Percentiles rank a stretch among this genome's conserved stretches.
Conservation (phyloP, 306 rosid genomes). For the Cyclanthera cordifolia region DNA sequence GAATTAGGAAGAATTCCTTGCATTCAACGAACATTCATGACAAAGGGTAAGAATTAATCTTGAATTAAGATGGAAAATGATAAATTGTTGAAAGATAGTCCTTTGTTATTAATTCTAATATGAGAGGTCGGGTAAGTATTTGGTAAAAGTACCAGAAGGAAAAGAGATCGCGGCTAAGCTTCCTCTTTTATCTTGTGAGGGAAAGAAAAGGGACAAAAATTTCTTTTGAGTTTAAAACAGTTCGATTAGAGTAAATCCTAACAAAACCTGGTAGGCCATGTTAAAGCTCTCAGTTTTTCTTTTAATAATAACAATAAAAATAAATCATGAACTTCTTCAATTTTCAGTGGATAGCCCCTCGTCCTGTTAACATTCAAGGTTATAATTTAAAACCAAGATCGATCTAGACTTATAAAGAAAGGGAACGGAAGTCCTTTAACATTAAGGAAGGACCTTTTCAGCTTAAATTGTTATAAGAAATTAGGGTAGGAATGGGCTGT, state of each 20-base stretch:
- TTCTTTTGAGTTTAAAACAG: not conserved
- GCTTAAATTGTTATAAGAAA: not conserved
- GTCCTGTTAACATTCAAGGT: not conserved
- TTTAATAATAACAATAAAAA: not conserved
- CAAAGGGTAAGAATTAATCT: not conserved
- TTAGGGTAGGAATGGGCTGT: not conserved
- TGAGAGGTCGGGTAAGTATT: not conserved
- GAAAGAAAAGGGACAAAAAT: not conserved
- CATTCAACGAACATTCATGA: conserved; percentile 29
- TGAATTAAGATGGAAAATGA: not conserved
- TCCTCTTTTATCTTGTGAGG: not conserved
- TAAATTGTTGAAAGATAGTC: not conserved
- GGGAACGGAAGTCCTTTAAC: no score
- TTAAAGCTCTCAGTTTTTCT: not conserved
- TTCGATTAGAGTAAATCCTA: not conserved
- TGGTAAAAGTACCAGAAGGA: not conserved
- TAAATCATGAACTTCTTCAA: not conserved
- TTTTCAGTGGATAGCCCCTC: not conserved
- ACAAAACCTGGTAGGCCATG: not conserved
- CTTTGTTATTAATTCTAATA: not conserved
- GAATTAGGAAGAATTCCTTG: conserved; percentile 37
- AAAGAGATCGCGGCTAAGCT: not conserved
- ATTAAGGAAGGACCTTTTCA: not conserved
- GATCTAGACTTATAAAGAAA: not conserved
- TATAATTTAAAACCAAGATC: not conserved